Evolutionary conservation across 495 filamentous ascomycete species (phyloP).

Genomic region (Amniculicola lignicola): DNA sequence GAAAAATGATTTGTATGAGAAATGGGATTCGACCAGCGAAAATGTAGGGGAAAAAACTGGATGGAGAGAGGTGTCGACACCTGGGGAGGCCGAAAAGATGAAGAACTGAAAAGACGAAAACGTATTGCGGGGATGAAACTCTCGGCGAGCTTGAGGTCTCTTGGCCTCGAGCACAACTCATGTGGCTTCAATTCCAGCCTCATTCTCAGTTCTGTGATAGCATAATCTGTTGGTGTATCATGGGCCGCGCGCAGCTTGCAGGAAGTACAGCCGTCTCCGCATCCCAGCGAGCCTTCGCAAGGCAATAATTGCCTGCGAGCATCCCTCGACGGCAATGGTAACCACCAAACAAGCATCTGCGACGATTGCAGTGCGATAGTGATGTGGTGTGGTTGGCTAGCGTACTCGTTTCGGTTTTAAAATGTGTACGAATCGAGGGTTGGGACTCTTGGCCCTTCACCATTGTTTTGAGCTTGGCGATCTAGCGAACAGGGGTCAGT

Average conservation of each 20-base stretch:
- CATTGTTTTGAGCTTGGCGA: constrained; percentile 29
- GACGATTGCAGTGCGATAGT: background rate
- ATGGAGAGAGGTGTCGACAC: no score
- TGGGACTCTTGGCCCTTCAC: constrained; percentile 11
- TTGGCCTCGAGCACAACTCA: background rate
- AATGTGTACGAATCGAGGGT: constrained; percentile 5
- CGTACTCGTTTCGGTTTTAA: constrained; percentile 13
- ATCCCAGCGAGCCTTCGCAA: background rate
- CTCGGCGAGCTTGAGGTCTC: background rate
- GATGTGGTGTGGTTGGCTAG: constrained; percentile 10
- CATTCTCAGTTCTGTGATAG: no score
- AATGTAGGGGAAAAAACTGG: no score
- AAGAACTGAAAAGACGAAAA: no score
- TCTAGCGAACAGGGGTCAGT: constrained; percentile 4
- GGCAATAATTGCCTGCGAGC: background rate
- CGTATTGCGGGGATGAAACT: no score
- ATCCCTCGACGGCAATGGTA: constrained; percentile 9
- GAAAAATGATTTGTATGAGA: background rate
- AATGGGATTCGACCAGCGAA: background rate
- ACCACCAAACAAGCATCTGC: constrained; percentile 15
- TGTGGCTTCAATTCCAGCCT: background rate
- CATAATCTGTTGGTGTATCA: no score
- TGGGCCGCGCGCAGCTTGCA: background rate
- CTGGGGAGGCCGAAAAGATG: no score
- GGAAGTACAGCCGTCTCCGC: background rate